Base-by-base conservation (phyloP, 2,329 filamentous ascomycete genomes). In the Botrytis paeoniae region DNA sequence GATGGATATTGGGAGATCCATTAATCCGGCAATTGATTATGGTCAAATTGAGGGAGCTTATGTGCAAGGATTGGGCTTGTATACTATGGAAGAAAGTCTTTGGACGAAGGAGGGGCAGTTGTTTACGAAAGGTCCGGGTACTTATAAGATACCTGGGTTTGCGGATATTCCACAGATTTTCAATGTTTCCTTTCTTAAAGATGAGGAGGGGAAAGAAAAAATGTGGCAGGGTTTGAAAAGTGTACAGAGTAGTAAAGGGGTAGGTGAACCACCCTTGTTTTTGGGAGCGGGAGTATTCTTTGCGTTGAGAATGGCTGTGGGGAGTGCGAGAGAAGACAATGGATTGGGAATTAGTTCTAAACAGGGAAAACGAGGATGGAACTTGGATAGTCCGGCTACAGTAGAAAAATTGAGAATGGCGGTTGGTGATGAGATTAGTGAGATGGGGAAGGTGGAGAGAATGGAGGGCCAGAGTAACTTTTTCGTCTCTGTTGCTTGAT, bases 61-160 rank as follows among this genome's bases (percentile, higher is more conserved):
- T 78, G 85, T 95, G 37, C 93, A 95, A 81, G 93, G 93, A 3
- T 87, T 94, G 81, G 93, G 93, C 0, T 85, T 95, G 0, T 95
- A 94, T 83, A 95, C 92, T 0, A 93, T 90, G 1, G 92, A 93
- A 81, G 92, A 93, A 81, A 88, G 86, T 45, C 84, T 93, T 8
- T 91, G 89, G 87, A 83, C 90, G 57, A 85, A 87, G 80, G 85
- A 85, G 0, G 89, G 89, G 25, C 87, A 86, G 71, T 81, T 91
- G 6, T 91, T 88, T 72, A 92, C 88, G 4, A 89, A 91, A 1
- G 90, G 90, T 0, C 90, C 90, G 0, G 90, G 90, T 8, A 87
- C 91, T 0, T 96, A 96, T 83, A 96, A 97, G 85, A 96, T 97
- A 78, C 94, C 94, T 0, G 93, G 93, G 0, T 97, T 97, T 84